Percentiles rank a stretch among this genome's conserved stretches.
phyloP scores from a whole-genome alignment of 1,284 basidiomycete genomes.

The Tilletia horrida region DNA sequence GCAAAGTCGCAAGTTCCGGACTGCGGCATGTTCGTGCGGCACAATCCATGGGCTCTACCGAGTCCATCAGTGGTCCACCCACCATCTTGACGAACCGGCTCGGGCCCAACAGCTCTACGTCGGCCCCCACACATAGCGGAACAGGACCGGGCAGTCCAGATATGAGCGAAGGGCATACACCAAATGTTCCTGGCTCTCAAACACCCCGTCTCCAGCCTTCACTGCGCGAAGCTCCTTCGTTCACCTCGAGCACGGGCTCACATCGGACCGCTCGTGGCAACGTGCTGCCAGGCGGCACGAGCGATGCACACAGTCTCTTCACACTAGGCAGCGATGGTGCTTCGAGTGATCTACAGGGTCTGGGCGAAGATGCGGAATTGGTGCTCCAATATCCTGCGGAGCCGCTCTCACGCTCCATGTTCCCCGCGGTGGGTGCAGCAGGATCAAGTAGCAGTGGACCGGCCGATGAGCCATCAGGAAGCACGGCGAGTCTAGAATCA shows the following conservation, averaged over 20 bases:
- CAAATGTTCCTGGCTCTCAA: neutral
- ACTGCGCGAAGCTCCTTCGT: conserved; percentile 12
- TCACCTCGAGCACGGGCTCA: conserved; percentile 7
- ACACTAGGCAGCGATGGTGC: neutral
- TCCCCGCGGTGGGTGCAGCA: neutral
- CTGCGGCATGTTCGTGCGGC: neutral
- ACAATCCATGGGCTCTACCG: too few relatives aligned
- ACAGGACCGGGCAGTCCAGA: neutral
- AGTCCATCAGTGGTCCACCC: too few relatives aligned
- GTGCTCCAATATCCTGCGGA: conserved; percentile 11
- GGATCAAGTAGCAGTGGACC: too few relatives aligned
- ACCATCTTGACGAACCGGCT: too few relatives aligned
- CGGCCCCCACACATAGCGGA: neutral
- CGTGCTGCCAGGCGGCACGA: neutral
- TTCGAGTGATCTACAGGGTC: neutral
- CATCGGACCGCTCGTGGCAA: conserved; percentile 11
- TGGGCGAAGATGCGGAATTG: conserved; percentile 13
- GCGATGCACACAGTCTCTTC: conserved; percentile 9
- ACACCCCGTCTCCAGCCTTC: neutral
- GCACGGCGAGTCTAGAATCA: too few relatives aligned
- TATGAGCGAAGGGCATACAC: neutral
- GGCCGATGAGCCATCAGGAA: too few relatives aligned
- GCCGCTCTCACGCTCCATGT: neutral
- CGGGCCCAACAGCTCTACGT: too few relatives aligned
- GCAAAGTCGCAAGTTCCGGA: conserved; percentile 11